Evolutionary conservation across 495 filamentous ascomycete genomes (phyloP), one percentile per base, ranked within the genome.

Genomic region (Hypoxylon lienhwacheense): DNA sequence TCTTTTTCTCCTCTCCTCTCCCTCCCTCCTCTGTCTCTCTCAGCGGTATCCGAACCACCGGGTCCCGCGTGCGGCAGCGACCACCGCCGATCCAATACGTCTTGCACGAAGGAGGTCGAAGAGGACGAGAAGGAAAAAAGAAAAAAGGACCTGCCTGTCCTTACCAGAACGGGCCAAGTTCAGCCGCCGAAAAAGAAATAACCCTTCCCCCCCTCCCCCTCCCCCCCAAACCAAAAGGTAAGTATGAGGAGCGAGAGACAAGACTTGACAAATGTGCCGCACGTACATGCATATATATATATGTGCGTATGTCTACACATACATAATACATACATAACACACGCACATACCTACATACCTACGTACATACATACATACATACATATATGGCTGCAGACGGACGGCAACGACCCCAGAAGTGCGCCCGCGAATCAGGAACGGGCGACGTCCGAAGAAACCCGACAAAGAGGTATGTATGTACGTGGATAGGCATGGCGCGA

Each of bases 21-120:
- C n/a, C n/a, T n/a, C n/a, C n/a, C n/a, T n/a, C n/a, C n/a, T n/a
- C n/a, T n/a, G n/a, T n/a, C n/a, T n/a, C n/a, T n/a, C 51, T 55
- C 43, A 43, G 35, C 40, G 24, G 41, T 50, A 56, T 28, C 58
- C 58, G 52, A 56, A 53, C 52, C 58, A 61, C 52, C 58, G 58
- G 58, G 58, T 55, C 58, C 32, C n/a, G n/a, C n/a, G n/a, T n/a
- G n/a, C n/a, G 47, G 45, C 50, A 46, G 41, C 34, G 40, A 39
- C 34, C 33, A 40, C 45, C 14, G 35, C 29, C 42, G 33, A 46
- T n/a, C n/a, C n/a, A n/a, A n/a, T n/a, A n/a, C n/a, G n/a, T n/a
- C n/a, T n/a, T n/a, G n/a, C n/a, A n/a, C n/a, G n/a, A n/a, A n/a
- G n/a, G n/a, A n/a, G n/a, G n/a, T n/a, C n/a, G n/a, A n/a, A n/a